phyloP scores from a whole-genome alignment of 805 yeast species.

The Cyberlindnera amylophila region DNA sequence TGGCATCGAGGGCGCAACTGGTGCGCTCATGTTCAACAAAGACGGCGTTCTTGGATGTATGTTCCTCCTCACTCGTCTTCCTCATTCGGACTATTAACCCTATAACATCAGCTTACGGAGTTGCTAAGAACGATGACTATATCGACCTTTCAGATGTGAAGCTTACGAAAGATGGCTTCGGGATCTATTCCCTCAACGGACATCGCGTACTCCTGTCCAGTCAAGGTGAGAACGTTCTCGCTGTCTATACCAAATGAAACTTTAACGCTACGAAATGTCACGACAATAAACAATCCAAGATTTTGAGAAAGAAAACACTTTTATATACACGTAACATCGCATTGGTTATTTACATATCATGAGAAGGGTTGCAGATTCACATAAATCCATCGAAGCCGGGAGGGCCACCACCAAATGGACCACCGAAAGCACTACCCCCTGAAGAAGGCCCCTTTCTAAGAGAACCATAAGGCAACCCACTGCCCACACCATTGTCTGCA shows the following conservation, averaged over 20 bases:
- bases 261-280: background rate
- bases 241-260: constrained; percentile 13
- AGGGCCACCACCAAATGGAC: constrained; percentile 11
- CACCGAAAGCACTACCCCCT: constrained; percentile 3
- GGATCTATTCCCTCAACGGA: constrained; percentile 14
- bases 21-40: constrained; percentile 15
- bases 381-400: constrained; percentile 11
- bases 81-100: background rate
- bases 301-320: background rate
- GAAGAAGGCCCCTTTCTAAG: constrained; percentile 2
- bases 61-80: background rate
- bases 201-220: constrained; percentile 10
- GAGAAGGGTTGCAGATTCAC: background rate
- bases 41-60: constrained; percentile 20
- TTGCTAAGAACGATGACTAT: constrained; percentile 11
- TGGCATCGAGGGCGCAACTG: constrained; percentile 14
- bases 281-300: background rate
- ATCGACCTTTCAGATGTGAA: constrained; percentile 12
- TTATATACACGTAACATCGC: too few relatives aligned
- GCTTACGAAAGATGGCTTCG: constrained; percentile 18
- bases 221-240: constrained; percentile 13
- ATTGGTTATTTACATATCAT: too few relatives aligned
- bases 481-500: constrained; percentile 10
- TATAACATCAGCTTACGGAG: constrained; percentile 14
- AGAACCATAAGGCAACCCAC: constrained; percentile 15